Conservation (phyloP, 352 stramenopile species). For the Pythium dissimile region DNA sequence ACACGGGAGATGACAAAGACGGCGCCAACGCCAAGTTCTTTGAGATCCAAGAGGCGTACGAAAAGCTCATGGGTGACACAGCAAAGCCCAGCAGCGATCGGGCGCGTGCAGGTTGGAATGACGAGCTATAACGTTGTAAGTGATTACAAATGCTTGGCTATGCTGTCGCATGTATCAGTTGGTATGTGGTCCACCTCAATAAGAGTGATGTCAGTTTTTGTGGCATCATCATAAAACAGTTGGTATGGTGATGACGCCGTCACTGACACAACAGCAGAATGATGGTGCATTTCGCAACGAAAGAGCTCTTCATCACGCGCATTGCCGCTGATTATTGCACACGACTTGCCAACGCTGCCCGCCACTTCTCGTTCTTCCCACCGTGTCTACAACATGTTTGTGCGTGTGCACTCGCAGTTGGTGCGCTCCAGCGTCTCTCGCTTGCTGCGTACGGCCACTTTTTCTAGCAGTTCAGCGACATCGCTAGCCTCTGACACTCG, state of each 20-base stretch:
- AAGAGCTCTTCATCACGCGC: neutral
- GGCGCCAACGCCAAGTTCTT: constrained; percentile 20
- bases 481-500: neutral
- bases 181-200: constrained; percentile 1
- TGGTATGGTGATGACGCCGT: neutral
- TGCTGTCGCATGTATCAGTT: neutral
- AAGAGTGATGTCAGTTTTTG: neutral
- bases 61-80: constrained; percentile 16
- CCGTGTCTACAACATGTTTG: constrained; percentile 5
- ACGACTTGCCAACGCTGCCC: too few species aligned
- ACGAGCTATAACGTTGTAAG: neutral
- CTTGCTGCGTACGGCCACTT: neutral
- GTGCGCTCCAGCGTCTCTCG: neutral
- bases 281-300: neutral
- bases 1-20: constrained; percentile 12
- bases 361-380: too few species aligned
- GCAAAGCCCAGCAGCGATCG: neutral
- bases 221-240: neutral
- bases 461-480: neutral
- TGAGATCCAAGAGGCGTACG: constrained; percentile 26
- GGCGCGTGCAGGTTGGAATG: neutral
- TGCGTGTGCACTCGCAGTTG: neutral
- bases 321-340: too few species aligned
- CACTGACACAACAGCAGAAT: too few species aligned
- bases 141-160: too few species aligned